Conservation (phyloP, 2,329 filamentous ascomycete genomes). For the Coniochaeta sp. region DNA sequence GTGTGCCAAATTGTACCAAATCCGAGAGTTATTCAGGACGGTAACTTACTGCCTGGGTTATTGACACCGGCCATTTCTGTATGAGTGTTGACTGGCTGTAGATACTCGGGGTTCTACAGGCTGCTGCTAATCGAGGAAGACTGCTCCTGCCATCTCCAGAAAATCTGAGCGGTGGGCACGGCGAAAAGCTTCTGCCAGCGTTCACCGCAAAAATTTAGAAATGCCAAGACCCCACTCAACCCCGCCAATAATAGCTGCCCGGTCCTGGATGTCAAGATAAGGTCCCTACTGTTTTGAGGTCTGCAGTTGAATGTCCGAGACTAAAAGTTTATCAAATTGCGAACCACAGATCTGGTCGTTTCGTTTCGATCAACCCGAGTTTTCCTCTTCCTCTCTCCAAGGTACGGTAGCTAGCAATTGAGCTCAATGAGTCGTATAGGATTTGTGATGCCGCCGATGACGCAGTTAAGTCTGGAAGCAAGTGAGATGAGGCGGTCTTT, state of each 20-base stretch:
- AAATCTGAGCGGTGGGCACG: background rate
- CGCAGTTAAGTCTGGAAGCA: background rate
- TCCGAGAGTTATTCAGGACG: background rate
- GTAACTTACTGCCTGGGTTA: background rate
- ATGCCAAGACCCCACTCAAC: background rate
- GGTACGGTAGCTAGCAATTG: background rate
- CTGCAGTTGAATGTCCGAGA: background rate
- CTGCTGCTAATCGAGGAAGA: background rate
- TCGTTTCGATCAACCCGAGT: background rate
- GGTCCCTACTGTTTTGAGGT: background rate
- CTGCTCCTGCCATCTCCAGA: too few species aligned
- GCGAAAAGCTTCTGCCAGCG: background rate
- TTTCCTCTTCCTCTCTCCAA: background rate
- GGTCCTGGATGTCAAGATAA: too few species aligned
- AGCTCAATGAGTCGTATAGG: background rate
- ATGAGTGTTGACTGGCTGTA: background rate
- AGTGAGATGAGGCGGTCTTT: background rate
- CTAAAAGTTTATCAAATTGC: too few species aligned
- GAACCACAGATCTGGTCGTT: too few species aligned
- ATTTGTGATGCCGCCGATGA: background rate
- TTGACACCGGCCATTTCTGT: conserved; percentile 1
- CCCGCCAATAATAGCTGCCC: too few species aligned
- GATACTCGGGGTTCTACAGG: background rate
- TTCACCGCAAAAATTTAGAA: background rate
- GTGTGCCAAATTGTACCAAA: conserved; percentile 5